Base-by-base conservation (phyloP, 2,329 filamentous ascomycete genomes). In the Hypoxylon sp. region DNA sequence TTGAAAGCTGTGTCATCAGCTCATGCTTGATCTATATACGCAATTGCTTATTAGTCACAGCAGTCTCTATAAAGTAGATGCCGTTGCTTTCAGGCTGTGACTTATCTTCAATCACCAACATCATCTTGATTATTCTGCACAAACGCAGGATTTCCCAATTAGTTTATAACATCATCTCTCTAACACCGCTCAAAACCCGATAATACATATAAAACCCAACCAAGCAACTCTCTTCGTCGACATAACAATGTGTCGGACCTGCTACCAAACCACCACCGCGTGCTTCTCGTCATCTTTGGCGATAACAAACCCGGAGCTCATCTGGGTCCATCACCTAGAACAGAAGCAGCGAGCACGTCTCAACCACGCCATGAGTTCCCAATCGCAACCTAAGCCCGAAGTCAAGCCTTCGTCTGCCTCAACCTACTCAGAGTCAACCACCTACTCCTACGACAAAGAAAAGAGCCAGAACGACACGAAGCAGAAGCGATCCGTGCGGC, bases 371-470 rank as follows among this genome's bases (percentile, higher is more conserved):
- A 51, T 60, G 2, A 40, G 46, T 44, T 4, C 55, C 3, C 57
- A 53, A 33, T 4, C 48, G 17, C 53, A 57, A 1, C 10, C 59
- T 1, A 27, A 55, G 55, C 33, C 44, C 33, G 14, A 63, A 3
- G 27, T 66, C 55, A 54, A 61, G 44, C 44, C 69, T 7, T 70
- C 71, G 2, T 71, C 72, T 2, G 72, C 73, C 48, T 76, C 73
- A 3, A 66, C 71, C 7, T 59, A 68, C 61, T 76, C 73, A 4
- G 65, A 68, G n/a, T 71, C 64, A 13, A 76, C 72, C 5, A 62
- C 59, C 5, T 72, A 69, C 55, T 76, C 73, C 1, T 71, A 71
- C 53, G 64, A 71, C 46, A 75, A 76, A 46, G 73, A 71, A 2
- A 51, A 68, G 17, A 51, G 35, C 53, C 51, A 55, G 14, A n/a